Conservation (phyloP, 768 basidiomycete species). For the Scleroderma citrinum region DNA sequence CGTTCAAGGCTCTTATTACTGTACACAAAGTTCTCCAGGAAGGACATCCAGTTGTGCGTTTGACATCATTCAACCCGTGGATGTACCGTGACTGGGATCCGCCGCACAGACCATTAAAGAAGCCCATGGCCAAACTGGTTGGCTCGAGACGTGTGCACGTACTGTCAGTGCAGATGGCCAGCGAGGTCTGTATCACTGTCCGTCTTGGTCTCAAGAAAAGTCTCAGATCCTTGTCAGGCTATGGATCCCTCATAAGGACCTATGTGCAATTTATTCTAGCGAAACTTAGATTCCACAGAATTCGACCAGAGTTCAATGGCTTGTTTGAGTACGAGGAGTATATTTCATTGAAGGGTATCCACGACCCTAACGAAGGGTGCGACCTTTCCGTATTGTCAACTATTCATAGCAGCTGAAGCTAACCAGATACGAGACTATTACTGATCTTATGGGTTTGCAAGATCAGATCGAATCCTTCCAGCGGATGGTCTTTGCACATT, state of each 20-base stretch:
- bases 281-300: conserved; percentile 92
- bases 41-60: conserved; percentile 83
- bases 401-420: conserved; percentile 7
- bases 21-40: conserved; percentile 98
- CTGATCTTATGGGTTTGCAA: conserved; percentile 94
- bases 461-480: conserved; percentile 99
- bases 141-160: conserved; percentile 95
- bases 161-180: conserved; percentile 76
- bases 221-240: conserved; percentile 49
- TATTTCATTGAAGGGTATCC: conserved; percentile 92
- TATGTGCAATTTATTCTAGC: conserved; percentile 95
- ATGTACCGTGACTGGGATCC: conserved; percentile 8
- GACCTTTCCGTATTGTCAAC: conserved; percentile 18
- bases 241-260: conserved; percentile 86
- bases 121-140: conserved; percentile 92
- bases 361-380: conserved; percentile 98
- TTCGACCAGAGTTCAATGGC: conserved; percentile 97
- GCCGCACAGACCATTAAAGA: conserved; percentile 82
- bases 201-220: not conserved
- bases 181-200: conserved; percentile 47
- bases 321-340: conserved; percentile 99
- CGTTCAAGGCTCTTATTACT: conserved; percentile 95
- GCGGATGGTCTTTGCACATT: conserved; percentile 94
- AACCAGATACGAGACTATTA: conserved; percentile 91
- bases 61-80: conserved; percentile 1